Conservation (phyloP, 768 basidiomycete genomes). For the Lactarius tabidus region DNA sequence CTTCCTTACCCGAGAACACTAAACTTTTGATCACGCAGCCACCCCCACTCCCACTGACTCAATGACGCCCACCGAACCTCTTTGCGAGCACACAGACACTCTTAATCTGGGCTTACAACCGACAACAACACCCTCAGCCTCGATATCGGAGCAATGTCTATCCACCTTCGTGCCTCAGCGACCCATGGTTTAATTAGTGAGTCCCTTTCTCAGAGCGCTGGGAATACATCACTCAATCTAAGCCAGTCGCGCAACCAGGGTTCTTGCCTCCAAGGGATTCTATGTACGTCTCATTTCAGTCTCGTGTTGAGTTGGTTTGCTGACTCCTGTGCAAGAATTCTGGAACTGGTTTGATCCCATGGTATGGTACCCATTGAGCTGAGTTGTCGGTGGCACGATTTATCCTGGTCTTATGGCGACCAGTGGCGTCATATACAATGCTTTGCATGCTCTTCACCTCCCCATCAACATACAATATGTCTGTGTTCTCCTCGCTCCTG, state of each 20-base stretch:
- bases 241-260: too few species aligned
- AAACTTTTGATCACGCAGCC: too few species aligned
- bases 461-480: slow-evolving; percentile 97
- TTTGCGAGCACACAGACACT: too few species aligned
- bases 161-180: slow-evolving; percentile 43
- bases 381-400: slow-evolving; percentile 97
- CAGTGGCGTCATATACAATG: slow-evolving; percentile 92
- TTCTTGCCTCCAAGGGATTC: too few species aligned
- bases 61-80: too few species aligned
- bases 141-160: too few species aligned
- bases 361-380: slow-evolving; percentile 98
- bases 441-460: slow-evolving; percentile 82
- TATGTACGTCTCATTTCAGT: slow-evolving; percentile 59
- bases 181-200: slow-evolving; percentile 99
- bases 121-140: too few species aligned
- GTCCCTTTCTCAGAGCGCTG: slow-evolving; percentile 33
- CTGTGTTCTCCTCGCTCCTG: slow-evolving; percentile 94
- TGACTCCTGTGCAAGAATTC: slow-evolving; percentile 62
- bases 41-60: too few species aligned
- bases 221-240: not conserved
- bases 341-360: slow-evolving; percentile 99
- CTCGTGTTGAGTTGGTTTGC: not conserved
- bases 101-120: too few species aligned
- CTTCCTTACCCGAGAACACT: too few species aligned
- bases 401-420: slow-evolving; percentile 99